Conservation (phyloP, 352 stramenopile species). For the Phytopythium montanum region DNA sequence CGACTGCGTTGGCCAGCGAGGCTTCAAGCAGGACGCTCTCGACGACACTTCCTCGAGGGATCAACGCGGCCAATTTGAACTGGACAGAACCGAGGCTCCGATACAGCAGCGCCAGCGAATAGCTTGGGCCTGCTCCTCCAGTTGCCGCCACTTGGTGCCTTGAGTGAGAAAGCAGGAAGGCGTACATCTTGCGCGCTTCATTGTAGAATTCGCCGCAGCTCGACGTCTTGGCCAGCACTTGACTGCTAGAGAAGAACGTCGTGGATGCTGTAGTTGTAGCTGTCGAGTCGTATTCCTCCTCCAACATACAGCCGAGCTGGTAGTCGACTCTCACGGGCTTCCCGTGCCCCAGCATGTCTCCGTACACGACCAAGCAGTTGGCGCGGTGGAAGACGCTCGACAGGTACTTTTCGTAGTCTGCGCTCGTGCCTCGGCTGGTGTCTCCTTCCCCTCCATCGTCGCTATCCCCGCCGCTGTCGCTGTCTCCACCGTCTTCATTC, state of each 20-base stretch:
- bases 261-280: background rate
- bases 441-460: constrained; percentile 6
- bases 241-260: constrained; percentile 14
- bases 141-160: background rate
- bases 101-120: constrained; percentile 20
- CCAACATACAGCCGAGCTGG: constrained; percentile 41
- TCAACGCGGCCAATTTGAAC: constrained; percentile 58
- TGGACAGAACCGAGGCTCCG: constrained; percentile 34
- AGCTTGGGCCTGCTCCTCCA: constrained; percentile 8
- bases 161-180: constrained; percentile 25
- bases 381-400: constrained; percentile 43
- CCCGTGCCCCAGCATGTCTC: constrained; percentile 46
- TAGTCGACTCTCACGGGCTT: constrained; percentile 36
- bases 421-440: constrained; percentile 2
- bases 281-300: constrained; percentile 26
- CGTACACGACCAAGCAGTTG: constrained; percentile 47
- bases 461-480: constrained; percentile 8
- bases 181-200: constrained; percentile 51
- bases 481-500: constrained; percentile 12
- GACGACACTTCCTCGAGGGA: constrained; percentile 42
- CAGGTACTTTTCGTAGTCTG: constrained; percentile 38
- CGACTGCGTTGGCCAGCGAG: constrained; percentile 18
- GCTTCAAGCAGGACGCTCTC: constrained; percentile 53
- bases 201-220: constrained; percentile 46
- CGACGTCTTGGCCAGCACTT: constrained; percentile 39